Base-by-base conservation (phyloP, 1,284 basidiomycete species). In the Meripilus lineatus region DNA sequence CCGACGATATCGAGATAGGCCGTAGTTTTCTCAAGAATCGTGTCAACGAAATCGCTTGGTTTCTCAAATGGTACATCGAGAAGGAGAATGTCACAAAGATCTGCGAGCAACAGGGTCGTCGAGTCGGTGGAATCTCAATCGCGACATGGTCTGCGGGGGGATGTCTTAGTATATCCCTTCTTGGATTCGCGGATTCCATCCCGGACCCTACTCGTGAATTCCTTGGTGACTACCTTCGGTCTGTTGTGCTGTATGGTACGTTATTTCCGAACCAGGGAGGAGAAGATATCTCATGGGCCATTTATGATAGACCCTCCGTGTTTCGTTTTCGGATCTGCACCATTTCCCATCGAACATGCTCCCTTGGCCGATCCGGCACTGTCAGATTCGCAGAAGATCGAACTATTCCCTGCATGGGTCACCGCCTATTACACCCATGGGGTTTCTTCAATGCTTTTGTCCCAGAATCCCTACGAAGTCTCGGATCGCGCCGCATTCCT, bases 241-340 rank as follows among this genome's bases (percentile, higher is more conserved):
- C 17, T 11, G 42, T 42, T 28, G 24, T 52, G 11, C 7, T 50
- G 11, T 48, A 45, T 28, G 50, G 50, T 52, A 36, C 24, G 42
- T 44, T n/a, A n/a, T n/a, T n/a, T n/a, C n/a, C 5, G 37, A 17
- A 14, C 8, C 18, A 8, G 8, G 14, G 8, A 38, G 8, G 20
- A 13, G 18, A 21, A 5, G 10, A 18, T 13, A 5, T 5, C 24
- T 38, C 21, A 20, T 8, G n/a, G 37, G n/a, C n/a, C 8, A 11
- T 18, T 17, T 38, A 5, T 8, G 14, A 38, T 14, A 38, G 13
- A 14, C 37, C 8, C 37, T 22, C n/a, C 8, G 24, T 23, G 22
- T 23, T 8, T 20, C 15, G 21, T 15, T 15, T 10, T 10, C 7
- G n/a, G 8, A 13, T 6, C 22, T 22, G 18, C n/a, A n/a, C n/a